Evolutionary conservation across 495 filamentous ascomycete genomes (phyloP).

Genomic region (Penicillium flavigenum): DNA sequence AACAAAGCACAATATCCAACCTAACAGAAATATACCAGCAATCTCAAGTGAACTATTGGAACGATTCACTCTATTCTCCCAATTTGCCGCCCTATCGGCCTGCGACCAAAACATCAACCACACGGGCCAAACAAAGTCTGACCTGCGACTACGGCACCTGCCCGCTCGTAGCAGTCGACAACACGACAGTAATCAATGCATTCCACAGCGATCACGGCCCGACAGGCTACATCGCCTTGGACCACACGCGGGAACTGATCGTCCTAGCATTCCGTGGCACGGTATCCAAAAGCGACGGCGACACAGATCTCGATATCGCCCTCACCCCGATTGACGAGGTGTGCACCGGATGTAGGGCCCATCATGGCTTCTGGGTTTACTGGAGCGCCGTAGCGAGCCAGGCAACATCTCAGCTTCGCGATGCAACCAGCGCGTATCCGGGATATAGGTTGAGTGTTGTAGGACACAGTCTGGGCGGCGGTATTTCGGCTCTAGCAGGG

Average conservation of each 20-base stretch:
- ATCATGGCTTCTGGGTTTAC: conserved; percentile 52
- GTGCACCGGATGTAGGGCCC: conserved; percentile 49
- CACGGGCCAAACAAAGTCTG: background rate
- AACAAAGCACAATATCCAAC: background rate
- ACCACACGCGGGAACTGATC: conserved; percentile 2
- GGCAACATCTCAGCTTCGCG: conserved; percentile 34
- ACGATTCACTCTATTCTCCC: background rate
- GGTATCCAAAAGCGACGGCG: background rate
- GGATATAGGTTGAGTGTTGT: conserved; percentile 53
- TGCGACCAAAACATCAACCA: conserved; percentile 8
- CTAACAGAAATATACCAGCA: background rate
- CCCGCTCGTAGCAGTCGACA: background rate
- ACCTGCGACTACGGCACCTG: background rate
- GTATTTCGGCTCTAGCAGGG: conserved; percentile 58
- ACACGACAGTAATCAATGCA: background rate
- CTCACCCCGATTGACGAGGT: conserved; percentile 13
- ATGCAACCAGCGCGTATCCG: conserved; percentile 41
- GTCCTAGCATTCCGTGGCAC: background rate
- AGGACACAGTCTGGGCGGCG: conserved; percentile 65
- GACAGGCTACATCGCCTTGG: conserved; percentile 3
- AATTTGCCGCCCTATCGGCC: background rate
- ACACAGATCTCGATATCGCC: background rate
- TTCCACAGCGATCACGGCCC: background rate
- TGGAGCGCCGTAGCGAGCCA: conserved; percentile 45
- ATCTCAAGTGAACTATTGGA: background rate